phyloP scores from a whole-genome alignment of 139 green algal species.

The Mesostigma viride region DNA sequence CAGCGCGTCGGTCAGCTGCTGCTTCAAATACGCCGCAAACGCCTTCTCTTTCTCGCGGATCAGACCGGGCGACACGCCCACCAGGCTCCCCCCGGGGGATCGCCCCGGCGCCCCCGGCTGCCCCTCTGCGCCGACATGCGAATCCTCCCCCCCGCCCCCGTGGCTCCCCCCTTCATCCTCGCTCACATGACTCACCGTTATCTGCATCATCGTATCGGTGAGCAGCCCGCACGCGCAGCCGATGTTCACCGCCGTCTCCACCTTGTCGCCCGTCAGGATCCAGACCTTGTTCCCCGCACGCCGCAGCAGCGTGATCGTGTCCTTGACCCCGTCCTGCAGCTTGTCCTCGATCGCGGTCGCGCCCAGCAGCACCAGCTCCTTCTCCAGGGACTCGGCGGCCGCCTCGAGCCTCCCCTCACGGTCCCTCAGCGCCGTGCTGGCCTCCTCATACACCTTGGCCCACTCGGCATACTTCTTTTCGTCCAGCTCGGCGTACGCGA shows the following conservation, averaged over 20 bases:
- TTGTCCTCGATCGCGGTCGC: conserved; percentile 98
- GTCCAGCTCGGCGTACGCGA: conserved; percentile 24
- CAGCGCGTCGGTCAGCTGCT: not conserved
- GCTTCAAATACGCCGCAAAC: not conserved
- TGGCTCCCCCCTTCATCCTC: no score
- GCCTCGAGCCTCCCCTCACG: conserved; percentile 45
- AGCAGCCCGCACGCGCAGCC: conserved; percentile 43
- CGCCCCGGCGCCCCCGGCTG: no score
- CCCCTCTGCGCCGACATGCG: no score
- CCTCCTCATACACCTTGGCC: not conserved
- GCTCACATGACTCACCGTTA: no score
- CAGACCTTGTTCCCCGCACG: conserved; percentile 45
- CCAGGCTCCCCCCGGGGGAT: not conserved
- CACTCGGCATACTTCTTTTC: conserved; percentile 26
- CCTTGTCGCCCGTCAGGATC: conserved; percentile 61
- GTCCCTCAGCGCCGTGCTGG: not conserved
- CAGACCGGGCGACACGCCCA: no score
- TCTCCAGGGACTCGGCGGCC: conserved; percentile 36
- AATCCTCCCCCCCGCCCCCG: no score
- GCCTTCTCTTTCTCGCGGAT: not conserved
- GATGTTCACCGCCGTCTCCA: conserved; percentile 38
- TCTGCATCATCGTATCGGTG: conserved; percentile 24
- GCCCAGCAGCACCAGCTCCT: conserved; percentile 55
- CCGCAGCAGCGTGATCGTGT: conserved; percentile 66
- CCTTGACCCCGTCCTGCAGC: conserved; percentile 74